A percentile compares a stretch with the other conserved stretches of the same genome.
phyloP scores from a whole-genome alignment of 495 filamentous ascomycete species.

The Neurospora sp. region DNA sequence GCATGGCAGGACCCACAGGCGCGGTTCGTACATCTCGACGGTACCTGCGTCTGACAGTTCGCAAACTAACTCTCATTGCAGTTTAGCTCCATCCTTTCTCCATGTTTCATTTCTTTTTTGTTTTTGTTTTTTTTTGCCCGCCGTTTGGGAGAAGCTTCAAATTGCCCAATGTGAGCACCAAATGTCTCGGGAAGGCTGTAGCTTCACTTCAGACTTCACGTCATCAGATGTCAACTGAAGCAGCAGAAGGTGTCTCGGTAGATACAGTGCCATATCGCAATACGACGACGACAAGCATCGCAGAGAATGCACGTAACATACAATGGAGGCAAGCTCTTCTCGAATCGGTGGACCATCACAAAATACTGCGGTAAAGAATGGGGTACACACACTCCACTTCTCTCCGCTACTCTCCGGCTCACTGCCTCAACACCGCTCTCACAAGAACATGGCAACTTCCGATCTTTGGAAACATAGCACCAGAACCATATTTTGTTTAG shows the following conservation, averaged over 20 bases:
- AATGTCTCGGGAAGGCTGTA: background rate
- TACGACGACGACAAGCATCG: background rate
- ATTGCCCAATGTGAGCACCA: background rate
- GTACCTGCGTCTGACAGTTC: background rate
- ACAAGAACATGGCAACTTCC: background rate
- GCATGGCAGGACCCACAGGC: background rate
- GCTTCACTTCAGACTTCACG: background rate
- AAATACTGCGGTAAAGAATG: background rate
- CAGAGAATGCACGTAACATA: background rate
- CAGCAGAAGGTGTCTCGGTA: background rate
- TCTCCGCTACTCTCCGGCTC: background rate
- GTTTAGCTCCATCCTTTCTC: background rate
- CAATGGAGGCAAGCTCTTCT: background rate
- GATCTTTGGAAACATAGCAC: background rate
- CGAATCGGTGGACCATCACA: background rate
- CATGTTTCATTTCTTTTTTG: background rate
- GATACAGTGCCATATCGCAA: background rate
- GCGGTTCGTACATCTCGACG: background rate
- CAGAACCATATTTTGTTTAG: background rate
- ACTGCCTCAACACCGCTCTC: background rate
- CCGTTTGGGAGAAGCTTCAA: background rate
- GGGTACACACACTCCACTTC: background rate
- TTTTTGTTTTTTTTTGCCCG: background rate
- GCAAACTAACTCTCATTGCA: background rate
- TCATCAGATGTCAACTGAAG: background rate